phyloP scores from a whole-genome alignment of 805 yeast genomes.

The Ogataea wickerhamii region DNA sequence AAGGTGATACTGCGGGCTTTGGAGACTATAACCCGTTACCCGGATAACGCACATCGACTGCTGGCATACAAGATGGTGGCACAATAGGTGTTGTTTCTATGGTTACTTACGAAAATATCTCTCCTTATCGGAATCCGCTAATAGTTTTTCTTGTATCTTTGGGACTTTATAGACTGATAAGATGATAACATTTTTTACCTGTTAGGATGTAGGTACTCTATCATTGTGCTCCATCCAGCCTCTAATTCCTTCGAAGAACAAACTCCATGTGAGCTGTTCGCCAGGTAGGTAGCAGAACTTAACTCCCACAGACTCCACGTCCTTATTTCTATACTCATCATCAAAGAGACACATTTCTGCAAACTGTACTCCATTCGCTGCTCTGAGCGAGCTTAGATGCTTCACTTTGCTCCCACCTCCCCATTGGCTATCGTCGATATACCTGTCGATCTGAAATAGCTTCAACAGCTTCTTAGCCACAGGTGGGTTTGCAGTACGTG shows the following conservation, averaged over 20 bases:
- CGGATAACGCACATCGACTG: not conserved
- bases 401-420: conserved; percentile 59
- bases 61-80: not conserved
- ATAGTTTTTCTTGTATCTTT: too few relatives aligned
- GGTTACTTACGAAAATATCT: too few relatives aligned
- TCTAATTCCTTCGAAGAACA: conserved; percentile 45
- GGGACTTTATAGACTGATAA: too few relatives aligned
- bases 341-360: conserved; percentile 62
- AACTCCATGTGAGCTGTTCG: conserved; percentile 50
- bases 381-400: conserved; percentile 51
- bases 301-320: conserved; percentile 69
- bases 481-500: conserved; percentile 76
- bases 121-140: too few relatives aligned
- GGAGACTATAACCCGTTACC: not conserved
- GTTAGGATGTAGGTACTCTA: not conserved
- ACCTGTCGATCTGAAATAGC: conserved; percentile 46
- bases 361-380: conserved; percentile 42
- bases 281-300: conserved; percentile 61
- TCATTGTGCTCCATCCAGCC: conserved; percentile 29
- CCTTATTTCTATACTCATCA: conserved; percentile 75
- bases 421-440: conserved; percentile 63
- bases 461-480: conserved; percentile 64
- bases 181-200: not conserved
- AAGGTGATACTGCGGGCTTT: conserved; percentile 4
- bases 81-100: not conserved